Evolutionary conservation across 208 protist genomes (phyloP), one percentile per base, ranked within the genome.

Genomic region (Leishmania guyanensis): DNA sequence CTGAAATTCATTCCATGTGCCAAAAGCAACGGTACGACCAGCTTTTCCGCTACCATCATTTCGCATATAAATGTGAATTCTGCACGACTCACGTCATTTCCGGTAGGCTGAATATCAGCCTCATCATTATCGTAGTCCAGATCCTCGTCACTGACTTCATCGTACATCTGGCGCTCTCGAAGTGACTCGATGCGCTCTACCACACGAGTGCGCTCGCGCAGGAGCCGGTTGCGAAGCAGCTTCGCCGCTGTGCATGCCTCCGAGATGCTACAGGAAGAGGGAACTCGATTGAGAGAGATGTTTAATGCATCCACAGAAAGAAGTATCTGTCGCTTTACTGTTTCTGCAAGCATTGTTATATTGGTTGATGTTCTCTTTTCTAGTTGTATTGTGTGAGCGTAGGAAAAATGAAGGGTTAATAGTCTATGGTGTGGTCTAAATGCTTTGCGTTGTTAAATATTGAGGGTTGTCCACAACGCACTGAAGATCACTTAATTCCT

Each of bases 51-150:
- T 20, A 94, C 86, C 84, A 92, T 89, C 88, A 97, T 88, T 78
- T 97, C 94, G 66, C 87, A 85, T 20, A 97, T 76, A 77, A 95
- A 96, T 1, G 91, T 68, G 88, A 95, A 97, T 76, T 97, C 94
- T 17, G 72, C 65, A 22, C 93, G 83, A n/a, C 58, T 85, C 6
- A 81, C 69, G 53, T 53, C 72, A 50, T 73, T 83, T 56, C 43
- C 78, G 4, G 77, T 82, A 43, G 80, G 50, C 12, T 82, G 66
- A 33, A 68, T 75, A 43, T 87, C 77, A 46, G 70, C 82, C 60
- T 89, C 83, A 56, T 81, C 66, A 10, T 75, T 56, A 14, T 82
- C 83, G 36, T 88, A 87, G 16, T 89, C 86, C 48, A 85, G 68
- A 8, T 90, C 88, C 0, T 88, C 86, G 53, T 86, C 85, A 71